Evolutionary conservation across 306 rosid species (phyloP).

Genomic region (Citrullus mucosospermus): DNA sequence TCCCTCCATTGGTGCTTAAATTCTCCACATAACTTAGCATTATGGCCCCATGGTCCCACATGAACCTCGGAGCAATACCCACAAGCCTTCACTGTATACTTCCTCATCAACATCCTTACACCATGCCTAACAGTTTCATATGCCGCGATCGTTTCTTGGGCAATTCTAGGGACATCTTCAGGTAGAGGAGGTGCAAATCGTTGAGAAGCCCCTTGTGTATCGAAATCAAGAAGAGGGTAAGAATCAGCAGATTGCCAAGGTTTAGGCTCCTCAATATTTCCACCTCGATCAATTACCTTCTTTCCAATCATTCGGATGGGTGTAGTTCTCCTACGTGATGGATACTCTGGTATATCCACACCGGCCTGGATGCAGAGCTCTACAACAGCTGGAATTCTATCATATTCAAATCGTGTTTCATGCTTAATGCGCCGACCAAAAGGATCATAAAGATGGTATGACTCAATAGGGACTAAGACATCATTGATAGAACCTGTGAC

Average conservation of each 20-base stretch:
- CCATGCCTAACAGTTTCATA: constrained; percentile 58
- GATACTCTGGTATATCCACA: constrained; percentile 82
- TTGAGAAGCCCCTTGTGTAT: constrained; percentile 50
- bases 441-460: constrained; percentile 85
- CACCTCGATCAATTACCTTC: constrained; percentile 70
- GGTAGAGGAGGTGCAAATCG: constrained; percentile 47
- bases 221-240: constrained; percentile 45
- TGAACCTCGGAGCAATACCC: constrained; percentile 98
- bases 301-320: constrained; percentile 71
- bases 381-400: constrained; percentile 86
- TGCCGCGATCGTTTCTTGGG: constrained; percentile 64
- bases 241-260: constrained; percentile 35
- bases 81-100: constrained; percentile 78
- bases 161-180: constrained; percentile 47
- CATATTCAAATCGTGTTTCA: constrained; percentile 68
- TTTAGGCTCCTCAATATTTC: constrained; percentile 56
- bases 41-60: constrained; percentile 99
- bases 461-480: constrained; percentile 67
- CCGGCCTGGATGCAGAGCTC: constrained; percentile 98
- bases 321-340: constrained; percentile 75
- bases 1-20: constrained; percentile 99
- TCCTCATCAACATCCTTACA: constrained; percentile 65
- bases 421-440: constrained; percentile 84
- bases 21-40: constrained; percentile 81
- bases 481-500: constrained; percentile 78